A percentile compares a stretch with the other conserved stretches of the same genome.
These are phyloP conservation scores for Aureobasidium sp. DNA, from an alignment of 2,329 filamentous ascomycete species.

Conservation along the genomic window DNA sequence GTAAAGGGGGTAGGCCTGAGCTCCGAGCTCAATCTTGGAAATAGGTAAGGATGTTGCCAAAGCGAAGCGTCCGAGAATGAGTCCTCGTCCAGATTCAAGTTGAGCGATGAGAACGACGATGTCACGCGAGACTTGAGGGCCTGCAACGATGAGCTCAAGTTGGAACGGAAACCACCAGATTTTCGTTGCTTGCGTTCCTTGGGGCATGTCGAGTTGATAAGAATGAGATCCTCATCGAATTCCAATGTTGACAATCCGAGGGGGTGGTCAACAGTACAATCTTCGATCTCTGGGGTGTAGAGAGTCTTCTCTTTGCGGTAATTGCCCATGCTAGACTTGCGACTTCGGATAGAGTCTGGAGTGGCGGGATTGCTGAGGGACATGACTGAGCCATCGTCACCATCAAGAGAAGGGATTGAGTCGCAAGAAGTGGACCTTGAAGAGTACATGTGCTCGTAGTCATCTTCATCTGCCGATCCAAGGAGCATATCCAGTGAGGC, in stretches of 20 bases:
- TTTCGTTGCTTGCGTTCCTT: conserved; percentile 23
- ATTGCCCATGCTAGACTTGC: conserved; percentile 26
- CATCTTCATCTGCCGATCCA: conserved; percentile 44
- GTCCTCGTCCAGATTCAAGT: conserved; percentile 22
- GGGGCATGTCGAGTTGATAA: conserved; percentile 33
- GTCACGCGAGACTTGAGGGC: conserved; percentile 53
- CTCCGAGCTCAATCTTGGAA: conserved; percentile 53
- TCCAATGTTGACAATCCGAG: conserved; percentile 37
- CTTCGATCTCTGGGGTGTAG: conserved; percentile 43
- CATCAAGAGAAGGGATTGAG: conserved; percentile 49
- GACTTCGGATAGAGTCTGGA: conserved; percentile 31
- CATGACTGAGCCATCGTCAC: conserved; percentile 39
- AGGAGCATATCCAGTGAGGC: conserved; percentile 47
- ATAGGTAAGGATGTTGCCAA: conserved; percentile 51
- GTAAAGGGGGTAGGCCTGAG: conserved; percentile 50
- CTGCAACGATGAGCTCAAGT: conserved; percentile 55
- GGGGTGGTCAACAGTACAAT: conserved; percentile 52
- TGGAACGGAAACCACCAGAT: conserved; percentile 49
- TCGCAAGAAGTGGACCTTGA: conserved; percentile 50
- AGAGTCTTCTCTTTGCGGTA: conserved; percentile 42
- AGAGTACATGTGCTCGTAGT: conserved; percentile 39
- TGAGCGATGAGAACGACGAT: conserved; percentile 54
- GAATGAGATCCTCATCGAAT: conserved; percentile 24
- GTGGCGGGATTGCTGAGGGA: conserved; percentile 39
- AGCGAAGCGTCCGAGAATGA: conserved; percentile 52